Percentiles rank a stretch among this genome's conserved stretches.
phyloP scores from a whole-genome alignment of 108 stramenopile species.

The Skeletonema marinoi region DNA sequence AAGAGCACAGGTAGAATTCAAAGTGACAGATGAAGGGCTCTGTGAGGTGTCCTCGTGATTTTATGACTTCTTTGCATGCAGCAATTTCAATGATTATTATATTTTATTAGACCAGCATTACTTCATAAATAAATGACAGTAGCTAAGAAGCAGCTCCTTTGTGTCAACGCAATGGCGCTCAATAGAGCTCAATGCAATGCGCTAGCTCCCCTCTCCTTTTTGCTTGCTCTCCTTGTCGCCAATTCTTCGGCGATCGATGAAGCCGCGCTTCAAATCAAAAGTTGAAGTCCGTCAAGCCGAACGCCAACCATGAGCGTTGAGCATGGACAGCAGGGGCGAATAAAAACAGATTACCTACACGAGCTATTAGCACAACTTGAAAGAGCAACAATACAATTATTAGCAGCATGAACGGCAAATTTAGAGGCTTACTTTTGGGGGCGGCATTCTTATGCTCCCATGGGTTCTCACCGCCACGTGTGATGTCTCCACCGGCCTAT shows the following conservation, averaged over 20 bases:
- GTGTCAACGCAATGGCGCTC: no score
- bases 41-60: conserved; percentile 21
- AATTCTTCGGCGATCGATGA: no score
- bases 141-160: no score
- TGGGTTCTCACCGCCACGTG: conserved; percentile 14
- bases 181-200: no score
- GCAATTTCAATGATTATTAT: background rate
- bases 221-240: no score
- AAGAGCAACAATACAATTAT: background rate
- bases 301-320: no score
- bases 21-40: conserved; percentile 29
- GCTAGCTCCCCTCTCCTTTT: no score
- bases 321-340: no score
- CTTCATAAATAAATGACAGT: background rate
- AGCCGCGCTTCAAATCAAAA: no score
- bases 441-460: background rate
- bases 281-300: no score
- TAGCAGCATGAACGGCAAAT: background rate
- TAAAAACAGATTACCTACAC: background rate
- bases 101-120: background rate
- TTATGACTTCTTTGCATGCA: background rate
- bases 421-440: background rate
- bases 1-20: conserved; percentile 21
- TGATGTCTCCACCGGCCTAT: background rate
- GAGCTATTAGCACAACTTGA: no score